Conservation (phyloP, 306 rosid species). For the Ammopiptanthus mongolicus region DNA sequence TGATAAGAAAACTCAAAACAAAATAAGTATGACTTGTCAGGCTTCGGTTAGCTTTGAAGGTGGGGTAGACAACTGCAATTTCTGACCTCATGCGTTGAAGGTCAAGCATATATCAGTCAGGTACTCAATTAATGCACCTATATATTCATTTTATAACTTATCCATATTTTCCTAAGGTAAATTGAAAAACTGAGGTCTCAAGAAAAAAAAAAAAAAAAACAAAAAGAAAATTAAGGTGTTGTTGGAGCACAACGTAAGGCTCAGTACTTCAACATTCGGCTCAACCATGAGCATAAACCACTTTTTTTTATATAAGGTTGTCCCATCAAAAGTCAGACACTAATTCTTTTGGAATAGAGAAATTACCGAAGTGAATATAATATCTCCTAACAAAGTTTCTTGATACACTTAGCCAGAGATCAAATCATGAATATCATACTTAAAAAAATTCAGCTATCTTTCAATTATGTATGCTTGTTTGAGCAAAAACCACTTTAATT, state of each 20-base stretch:
- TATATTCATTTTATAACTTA: background rate
- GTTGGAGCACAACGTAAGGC: background rate
- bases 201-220: too few relatives aligned
- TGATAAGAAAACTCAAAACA: background rate
- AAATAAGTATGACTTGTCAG: background rate
- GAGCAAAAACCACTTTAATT: conserved; percentile 18
- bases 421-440: too few relatives aligned
- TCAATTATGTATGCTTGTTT: too few relatives aligned
- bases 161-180: background rate
- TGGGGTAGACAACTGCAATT: conserved; percentile 20
- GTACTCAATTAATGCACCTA: background rate
- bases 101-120: background rate
- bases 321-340: too few relatives aligned
- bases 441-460: too few relatives aligned
- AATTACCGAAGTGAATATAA: too few relatives aligned
- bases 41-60: background rate
- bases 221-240: background rate
- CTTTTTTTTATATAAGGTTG: too few relatives aligned
- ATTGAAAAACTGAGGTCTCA: background rate
- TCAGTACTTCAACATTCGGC: conserved; percentile 1
- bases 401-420: too few relatives aligned
- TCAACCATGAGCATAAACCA: conserved; percentile 17
- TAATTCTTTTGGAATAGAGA: too few relatives aligned
- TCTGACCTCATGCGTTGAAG: conserved; percentile 2
- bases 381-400: too few relatives aligned